phyloP scores from a whole-genome alignment of 805 yeast species.

The Wickerhamiella alocasiicola region DNA sequence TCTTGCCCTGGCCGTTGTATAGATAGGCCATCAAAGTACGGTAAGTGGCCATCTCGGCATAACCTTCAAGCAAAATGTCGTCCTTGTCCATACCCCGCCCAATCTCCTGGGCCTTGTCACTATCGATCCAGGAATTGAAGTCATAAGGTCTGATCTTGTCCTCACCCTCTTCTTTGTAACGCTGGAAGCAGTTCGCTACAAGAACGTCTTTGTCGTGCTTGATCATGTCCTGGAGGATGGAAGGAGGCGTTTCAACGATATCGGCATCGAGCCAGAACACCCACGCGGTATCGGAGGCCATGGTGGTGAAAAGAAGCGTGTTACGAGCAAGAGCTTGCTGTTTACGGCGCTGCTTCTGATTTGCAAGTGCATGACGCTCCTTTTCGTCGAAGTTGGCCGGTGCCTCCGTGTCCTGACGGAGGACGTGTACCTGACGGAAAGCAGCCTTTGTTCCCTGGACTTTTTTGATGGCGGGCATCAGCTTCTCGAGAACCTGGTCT shows the following conservation, averaged over 20 bases:
- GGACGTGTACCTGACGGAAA: constrained; percentile 72
- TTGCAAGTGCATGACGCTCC: constrained; percentile 77
- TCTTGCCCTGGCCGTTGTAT: constrained; percentile 56
- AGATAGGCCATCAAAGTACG: constrained; percentile 89
- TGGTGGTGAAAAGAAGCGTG: constrained; percentile 75
- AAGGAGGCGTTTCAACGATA: constrained; percentile 74
- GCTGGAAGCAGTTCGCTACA: constrained; percentile 88
- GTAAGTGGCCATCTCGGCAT: constrained; percentile 83
- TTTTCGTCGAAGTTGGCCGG: constrained; percentile 65
- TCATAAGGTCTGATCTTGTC: constrained; percentile 76
- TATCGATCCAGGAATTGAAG: constrained; percentile 75
- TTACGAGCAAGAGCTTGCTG: constrained; percentile 93
- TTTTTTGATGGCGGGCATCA: constrained; percentile 64
- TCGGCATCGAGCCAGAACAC: constrained; percentile 95
- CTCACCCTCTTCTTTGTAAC: constrained; percentile 47
- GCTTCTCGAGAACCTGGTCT: constrained; percentile 55
- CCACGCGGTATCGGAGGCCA: constrained; percentile 89
- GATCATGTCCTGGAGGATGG: constrained; percentile 77
- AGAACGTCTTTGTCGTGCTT: constrained; percentile 74
- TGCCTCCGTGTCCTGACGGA: constrained; percentile 77
- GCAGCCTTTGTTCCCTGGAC: constrained; percentile 50
- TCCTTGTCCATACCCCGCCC: constrained; percentile 69
- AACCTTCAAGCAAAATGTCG: constrained; percentile 91
- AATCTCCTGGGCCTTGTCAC: constrained; percentile 63
- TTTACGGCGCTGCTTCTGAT: constrained; percentile 78